Percentiles rank a stretch among this genome's conserved stretches.
phyloP scores from a whole-genome alignment of 768 basidiomycete species.

The Suillus cothurnatus region DNA sequence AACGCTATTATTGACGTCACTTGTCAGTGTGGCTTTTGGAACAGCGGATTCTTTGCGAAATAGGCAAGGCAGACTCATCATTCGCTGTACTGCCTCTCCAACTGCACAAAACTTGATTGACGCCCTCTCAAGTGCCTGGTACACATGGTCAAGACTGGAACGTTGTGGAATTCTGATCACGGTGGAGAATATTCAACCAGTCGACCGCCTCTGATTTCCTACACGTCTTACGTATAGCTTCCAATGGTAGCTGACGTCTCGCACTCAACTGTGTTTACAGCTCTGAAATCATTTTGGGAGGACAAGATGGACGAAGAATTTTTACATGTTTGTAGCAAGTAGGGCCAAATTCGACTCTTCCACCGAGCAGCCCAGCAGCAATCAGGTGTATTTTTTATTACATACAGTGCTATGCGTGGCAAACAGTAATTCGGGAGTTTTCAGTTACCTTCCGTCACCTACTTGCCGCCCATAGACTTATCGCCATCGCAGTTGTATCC shows the following conservation, averaged over 20 bases:
- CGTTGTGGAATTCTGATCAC: constrained; percentile 14
- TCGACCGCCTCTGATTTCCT: not conserved
- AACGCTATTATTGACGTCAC: constrained; percentile 11
- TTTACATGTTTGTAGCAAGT: not conserved
- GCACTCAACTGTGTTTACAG: not conserved
- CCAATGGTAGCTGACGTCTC: not conserved
- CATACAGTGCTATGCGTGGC: not conserved
- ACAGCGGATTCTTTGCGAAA: constrained; percentile 15
- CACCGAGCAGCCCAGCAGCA: not conserved
- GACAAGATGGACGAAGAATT: not conserved
- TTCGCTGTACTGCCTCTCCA: constrained; percentile 1
- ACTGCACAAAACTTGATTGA: constrained; percentile 10
- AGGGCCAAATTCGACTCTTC: not conserved
- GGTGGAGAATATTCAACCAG: not conserved
- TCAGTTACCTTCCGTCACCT: not conserved
- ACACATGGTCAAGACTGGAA: constrained; percentile 15
- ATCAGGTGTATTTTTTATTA: not conserved
- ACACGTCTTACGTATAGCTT: not conserved
- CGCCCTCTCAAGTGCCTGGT: constrained; percentile 7
- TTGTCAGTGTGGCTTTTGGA: not conserved
- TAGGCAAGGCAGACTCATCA: constrained; percentile 7
- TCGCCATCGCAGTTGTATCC: not conserved
- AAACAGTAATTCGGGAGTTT: not conserved
- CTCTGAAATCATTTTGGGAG: not conserved
- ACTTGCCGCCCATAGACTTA: not conserved